A percentile compares a stretch with the other conserved stretches of the same genome.
These are phyloP conservation scores for Emmonsia crescens DNA, from an alignment of 2,329 filamentous ascomycete species.

Conservation along the genomic window DNA sequence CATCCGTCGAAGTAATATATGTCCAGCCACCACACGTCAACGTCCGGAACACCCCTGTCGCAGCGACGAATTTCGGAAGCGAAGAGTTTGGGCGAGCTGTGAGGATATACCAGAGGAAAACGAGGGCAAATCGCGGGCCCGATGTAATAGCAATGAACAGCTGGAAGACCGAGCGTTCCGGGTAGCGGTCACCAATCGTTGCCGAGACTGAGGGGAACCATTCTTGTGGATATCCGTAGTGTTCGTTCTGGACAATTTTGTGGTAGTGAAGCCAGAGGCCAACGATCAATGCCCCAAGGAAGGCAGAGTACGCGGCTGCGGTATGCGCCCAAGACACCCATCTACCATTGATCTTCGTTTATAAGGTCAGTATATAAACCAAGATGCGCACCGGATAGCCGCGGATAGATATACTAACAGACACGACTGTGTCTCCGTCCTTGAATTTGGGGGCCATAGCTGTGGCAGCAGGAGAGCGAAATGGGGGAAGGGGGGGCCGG, in stretches of 20 bases:
- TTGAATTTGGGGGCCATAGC: slow-evolving; percentile 51
- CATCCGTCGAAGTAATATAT: slow-evolving; percentile 94
- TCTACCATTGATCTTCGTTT: slow-evolving; percentile 59
- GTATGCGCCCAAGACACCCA: slow-evolving; percentile 91
- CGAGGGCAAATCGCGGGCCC: slow-evolving; percentile 80
- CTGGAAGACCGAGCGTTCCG: slow-evolving; percentile 93
- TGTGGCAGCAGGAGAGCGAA: slow-evolving; percentile 19
- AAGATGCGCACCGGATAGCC: neutral
- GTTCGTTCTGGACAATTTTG: slow-evolving; percentile 97
- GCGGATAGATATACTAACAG: slow-evolving; percentile 34
- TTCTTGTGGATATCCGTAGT: slow-evolving; percentile 86
- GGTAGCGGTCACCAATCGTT: slow-evolving; percentile 94
- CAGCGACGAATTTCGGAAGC: slow-evolving; percentile 71
- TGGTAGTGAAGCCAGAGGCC: slow-evolving; percentile 77
- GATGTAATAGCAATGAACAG: slow-evolving; percentile 95
- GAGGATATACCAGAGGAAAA: slow-evolving; percentile 84
- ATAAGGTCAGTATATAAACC: slow-evolving; percentile 7
- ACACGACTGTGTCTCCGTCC: slow-evolving; percentile 51
- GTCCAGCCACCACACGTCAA: slow-evolving; percentile 96
- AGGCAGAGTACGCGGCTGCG: slow-evolving; percentile 66
- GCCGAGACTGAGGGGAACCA: slow-evolving; percentile 96
- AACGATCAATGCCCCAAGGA: slow-evolving; percentile 73
- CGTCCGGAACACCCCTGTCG: slow-evolving; percentile 74
- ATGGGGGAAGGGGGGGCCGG: neutral
- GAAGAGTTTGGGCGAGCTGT: slow-evolving; percentile 63